A percentile compares a stretch with the other conserved stretches of the same genome.
Evolutionary conservation across 768 basidiomycete genomes (phyloP).

Genomic region (Epithele typhae): DNA sequence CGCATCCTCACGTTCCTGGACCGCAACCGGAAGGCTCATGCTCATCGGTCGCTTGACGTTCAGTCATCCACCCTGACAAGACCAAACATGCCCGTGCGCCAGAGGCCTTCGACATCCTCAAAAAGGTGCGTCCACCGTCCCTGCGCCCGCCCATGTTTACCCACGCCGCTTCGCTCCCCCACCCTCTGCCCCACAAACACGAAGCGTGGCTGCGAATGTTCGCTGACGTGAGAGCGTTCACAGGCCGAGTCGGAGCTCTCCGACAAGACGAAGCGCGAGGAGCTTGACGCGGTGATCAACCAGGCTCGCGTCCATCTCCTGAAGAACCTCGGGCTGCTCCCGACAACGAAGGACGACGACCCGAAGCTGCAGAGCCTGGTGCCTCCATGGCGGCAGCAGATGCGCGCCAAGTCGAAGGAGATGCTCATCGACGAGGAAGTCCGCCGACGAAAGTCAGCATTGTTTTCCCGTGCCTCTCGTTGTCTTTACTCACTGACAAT

Average conservation of each 20-base stretch:
- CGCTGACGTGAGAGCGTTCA: slow-evolving; percentile 1
- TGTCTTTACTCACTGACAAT: slow-evolving; percentile 1
- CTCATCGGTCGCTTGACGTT: slow-evolving; percentile 39
- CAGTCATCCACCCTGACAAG: slow-evolving; percentile 99
- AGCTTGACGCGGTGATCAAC: slow-evolving; percentile 74
- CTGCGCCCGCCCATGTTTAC: no score
- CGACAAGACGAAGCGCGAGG: slow-evolving; percentile 74
- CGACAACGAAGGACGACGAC: slow-evolving; percentile 55
- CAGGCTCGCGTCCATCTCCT: slow-evolving; percentile 70
- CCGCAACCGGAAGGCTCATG: slow-evolving; percentile 9
- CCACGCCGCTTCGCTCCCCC: no score
- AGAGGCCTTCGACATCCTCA: slow-evolving; percentile 90
- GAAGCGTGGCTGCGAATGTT: no score
- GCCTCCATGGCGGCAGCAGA: slow-evolving; percentile 63
- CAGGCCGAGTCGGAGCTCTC: slow-evolving; percentile 84
- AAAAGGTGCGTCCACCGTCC: slow-evolving; percentile 58
- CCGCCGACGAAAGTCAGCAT: slow-evolving; percentile 74
- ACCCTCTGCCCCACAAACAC: no score
- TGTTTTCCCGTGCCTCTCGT: background rate
- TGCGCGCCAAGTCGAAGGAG: slow-evolving; percentile 74
- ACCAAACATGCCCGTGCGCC: slow-evolving; percentile 81
- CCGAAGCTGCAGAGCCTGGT: slow-evolving; percentile 45
- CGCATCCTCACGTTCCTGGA: background rate
- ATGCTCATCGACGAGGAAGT: slow-evolving; percentile 89
- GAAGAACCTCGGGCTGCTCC: slow-evolving; percentile 56